Conservation (phyloP, 129 eudicot species). For the Centrapalus pauciflorus region DNA sequence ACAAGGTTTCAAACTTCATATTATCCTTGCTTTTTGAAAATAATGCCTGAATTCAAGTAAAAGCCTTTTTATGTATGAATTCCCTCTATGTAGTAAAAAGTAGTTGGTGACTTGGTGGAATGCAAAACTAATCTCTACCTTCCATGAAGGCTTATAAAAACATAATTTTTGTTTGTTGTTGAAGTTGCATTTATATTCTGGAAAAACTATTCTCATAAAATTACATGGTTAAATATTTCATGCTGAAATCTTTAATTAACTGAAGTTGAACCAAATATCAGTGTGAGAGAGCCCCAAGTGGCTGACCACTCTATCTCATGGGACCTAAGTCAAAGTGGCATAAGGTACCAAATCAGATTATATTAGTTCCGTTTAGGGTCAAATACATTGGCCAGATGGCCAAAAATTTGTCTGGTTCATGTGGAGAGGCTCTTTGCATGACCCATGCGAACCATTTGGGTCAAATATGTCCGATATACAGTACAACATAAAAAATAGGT, state of each 20-base stretch:
- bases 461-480: background rate
- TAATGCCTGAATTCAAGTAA: background rate
- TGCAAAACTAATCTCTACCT: background rate
- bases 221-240: background rate
- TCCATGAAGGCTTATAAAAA: background rate
- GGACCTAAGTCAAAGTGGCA: background rate
- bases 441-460: background rate
- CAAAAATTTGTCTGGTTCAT: background rate
- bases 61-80: background rate
- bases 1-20: constrained; percentile 1
- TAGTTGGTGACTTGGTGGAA: too few relatives aligned
- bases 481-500: background rate
- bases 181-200: background rate
- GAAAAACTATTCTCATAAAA: too few relatives aligned
- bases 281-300: background rate
- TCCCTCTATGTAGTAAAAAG: background rate
- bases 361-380: too few relatives aligned
- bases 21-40: background rate
- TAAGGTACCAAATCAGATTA: too few relatives aligned
- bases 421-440: background rate
- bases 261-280: background rate
- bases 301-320: background rate
- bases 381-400: too few relatives aligned
- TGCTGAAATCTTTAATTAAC: too few relatives aligned
- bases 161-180: background rate